Evolutionary conservation across 2,329 filamentous ascomycete genomes (phyloP).

Genomic region (Ceratocystis smalleyi): DNA sequence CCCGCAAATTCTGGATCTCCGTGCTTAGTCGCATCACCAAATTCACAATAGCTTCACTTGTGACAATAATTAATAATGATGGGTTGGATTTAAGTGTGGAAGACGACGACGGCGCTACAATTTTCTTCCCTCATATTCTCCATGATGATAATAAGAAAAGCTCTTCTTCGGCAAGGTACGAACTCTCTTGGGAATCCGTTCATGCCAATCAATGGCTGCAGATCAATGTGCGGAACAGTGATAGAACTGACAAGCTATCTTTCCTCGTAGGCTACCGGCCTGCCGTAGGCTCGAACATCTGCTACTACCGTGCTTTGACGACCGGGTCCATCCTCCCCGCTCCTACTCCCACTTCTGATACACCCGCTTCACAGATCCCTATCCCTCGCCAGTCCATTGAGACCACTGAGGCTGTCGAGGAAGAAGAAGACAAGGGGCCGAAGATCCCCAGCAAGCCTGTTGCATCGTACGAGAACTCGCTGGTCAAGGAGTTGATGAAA

Average conservation of each 20-base stretch:
- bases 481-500: constrained; percentile 14
- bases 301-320: constrained; percentile 8
- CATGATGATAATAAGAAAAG: constrained; percentile 41
- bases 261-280: constrained; percentile 8
- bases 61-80: constrained; percentile 6
- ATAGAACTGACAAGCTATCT: not conserved
- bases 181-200: not conserved
- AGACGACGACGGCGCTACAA: not conserved
- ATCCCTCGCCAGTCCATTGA: not conserved
- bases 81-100: not conserved
- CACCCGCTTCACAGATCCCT: not conserved
- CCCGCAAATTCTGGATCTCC: constrained; percentile 8
- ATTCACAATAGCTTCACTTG: constrained; percentile 9
- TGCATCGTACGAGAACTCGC: constrained; percentile 14
- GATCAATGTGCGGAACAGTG: not conserved
- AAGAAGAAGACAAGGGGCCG: constrained; percentile 1
- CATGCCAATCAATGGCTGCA: not conserved
- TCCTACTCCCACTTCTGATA: not conserved
- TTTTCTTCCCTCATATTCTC: not conserved
- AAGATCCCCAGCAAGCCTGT: constrained; percentile 14
- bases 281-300: constrained; percentile 1
- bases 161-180: constrained; percentile 40
- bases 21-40: constrained; percentile 16
- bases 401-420: not conserved
- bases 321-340: not conserved